Base-by-base conservation (phyloP, 2,329 filamentous ascomycete genomes). In the Macrophomina phaseolina region DNA sequence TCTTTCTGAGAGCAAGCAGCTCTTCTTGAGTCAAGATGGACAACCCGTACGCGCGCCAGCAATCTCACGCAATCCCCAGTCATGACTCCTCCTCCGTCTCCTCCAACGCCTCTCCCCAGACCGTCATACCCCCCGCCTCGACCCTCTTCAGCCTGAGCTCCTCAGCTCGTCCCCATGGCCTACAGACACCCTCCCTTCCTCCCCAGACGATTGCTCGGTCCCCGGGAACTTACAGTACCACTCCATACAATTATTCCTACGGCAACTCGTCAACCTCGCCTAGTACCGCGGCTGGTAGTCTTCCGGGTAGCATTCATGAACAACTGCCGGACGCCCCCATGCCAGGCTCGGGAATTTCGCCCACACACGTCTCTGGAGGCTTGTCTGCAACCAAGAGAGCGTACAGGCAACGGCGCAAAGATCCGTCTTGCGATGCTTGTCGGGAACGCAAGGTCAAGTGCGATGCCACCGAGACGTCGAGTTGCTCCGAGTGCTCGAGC, bases 371-470 rank as follows among this genome's bases (percentile, higher is more conserved):
- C 56, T 78, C 76, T 30, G 78, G 82, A 45, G 84, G 83, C 72
- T 78, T 87, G 70, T 90, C 91, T 71, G 87, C 91, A 38, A 93
- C 97, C 78, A 98, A 98, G 79, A 86, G 95, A 75, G 94, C 95
- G 2, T 99, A 98, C 81, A 89, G 95, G 30, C 95, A 99, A 78
- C 86, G 95, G 71, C 87, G 95, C 72, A 99, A 99, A 77, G 95
- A 99, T 74, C 95, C 95, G 1, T 98, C 93, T 75, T 99, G 95
- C 78, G 95, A 99, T 82, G 95, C 95, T 61, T 99, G 95, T 77
- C 88, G 95, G 68, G 95, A 99, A 75, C 85, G 88, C 55, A 90
- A 90, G 80, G 87, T 90, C 70, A 90, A 90, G 85, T 99, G 95
- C 79, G 95, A 99, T 82, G 95, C 95, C 38, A 98, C 95, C 16